A percentile compares a stretch with the other conserved stretches of the same genome.
These are phyloP conservation scores for Lignosus rhinocerotis DNA, from an alignment of 1,284 basidiomycete genomes.

Conservation along the genomic window DNA sequence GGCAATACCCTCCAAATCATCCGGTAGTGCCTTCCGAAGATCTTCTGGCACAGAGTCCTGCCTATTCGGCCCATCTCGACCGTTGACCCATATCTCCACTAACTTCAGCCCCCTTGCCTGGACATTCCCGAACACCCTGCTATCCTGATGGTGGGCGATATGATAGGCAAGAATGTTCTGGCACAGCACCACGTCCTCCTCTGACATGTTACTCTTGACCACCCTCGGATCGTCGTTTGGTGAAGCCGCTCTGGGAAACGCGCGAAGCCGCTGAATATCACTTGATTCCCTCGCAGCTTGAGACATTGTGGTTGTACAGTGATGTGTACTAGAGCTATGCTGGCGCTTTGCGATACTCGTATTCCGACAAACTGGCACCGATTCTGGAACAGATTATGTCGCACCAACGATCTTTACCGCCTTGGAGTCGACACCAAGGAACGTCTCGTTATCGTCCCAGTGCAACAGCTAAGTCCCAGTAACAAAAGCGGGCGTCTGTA, in stretches of 20 bases:
- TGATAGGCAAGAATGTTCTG: constrained; percentile 32
- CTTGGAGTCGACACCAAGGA: too few relatives aligned
- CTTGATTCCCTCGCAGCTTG: not conserved
- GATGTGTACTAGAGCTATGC: too few relatives aligned
- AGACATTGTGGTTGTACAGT: too few relatives aligned
- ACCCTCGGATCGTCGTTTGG: constrained; percentile 28
- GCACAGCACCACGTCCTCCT: constrained; percentile 25
- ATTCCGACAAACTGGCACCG: too few relatives aligned
- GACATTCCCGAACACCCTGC: constrained; percentile 27
- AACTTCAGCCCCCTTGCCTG: constrained; percentile 24
- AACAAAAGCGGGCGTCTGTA: too few relatives aligned
- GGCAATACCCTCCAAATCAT: constrained; percentile 22
- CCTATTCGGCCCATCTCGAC: constrained; percentile 1
- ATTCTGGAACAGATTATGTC: too few relatives aligned
- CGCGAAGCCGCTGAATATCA: constrained; percentile 6
- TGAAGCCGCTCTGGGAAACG: constrained; percentile 24
- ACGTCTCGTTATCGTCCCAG: too few relatives aligned
- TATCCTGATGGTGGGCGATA: constrained; percentile 24
- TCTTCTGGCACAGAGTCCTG: not conserved
- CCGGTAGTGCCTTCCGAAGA: not conserved
- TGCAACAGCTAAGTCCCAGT: too few relatives aligned
- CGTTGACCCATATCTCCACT: constrained; percentile 23
- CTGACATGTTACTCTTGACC: constrained; percentile 27
- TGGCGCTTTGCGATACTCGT: too few relatives aligned
- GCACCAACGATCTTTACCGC: too few relatives aligned